These are phyloP conservation scores for Excoecaria agallocha DNA, from an alignment of 345 rosid species.

Conservation along the genomic window DNA sequence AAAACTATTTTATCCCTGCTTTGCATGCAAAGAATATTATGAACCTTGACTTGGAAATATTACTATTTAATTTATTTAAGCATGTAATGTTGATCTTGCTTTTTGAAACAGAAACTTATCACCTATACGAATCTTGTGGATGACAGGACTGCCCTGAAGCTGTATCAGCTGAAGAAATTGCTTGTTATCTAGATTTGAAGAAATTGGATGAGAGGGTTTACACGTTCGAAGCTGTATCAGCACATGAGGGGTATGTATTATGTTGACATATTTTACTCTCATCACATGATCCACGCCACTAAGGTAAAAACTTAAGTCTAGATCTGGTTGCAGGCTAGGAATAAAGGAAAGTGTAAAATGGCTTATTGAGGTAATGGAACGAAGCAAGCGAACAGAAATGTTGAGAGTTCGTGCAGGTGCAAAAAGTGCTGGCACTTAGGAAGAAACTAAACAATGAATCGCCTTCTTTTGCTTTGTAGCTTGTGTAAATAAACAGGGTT, in stretches of 20 bases:
- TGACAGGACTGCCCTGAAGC: slow-evolving; percentile 90
- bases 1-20: not conserved
- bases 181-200: slow-evolving; percentile 79
- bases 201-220: slow-evolving; percentile 89
- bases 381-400: slow-evolving; percentile 93
- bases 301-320: slow-evolving; percentile 4
- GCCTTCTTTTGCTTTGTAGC: slow-evolving; percentile 29
- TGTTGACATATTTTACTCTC: not conserved
- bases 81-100: not conserved
- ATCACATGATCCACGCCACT: too few relatives aligned
- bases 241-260: slow-evolving; percentile 74
- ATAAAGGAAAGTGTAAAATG: slow-evolving; percentile 85
- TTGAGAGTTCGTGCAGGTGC: slow-evolving; percentile 68
- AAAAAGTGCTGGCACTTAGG: slow-evolving; percentile 40
- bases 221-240: slow-evolving; percentile 94
- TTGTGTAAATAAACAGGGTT: slow-evolving; percentile 51
- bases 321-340: slow-evolving; percentile 58
- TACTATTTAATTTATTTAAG: not conserved
- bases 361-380: slow-evolving; percentile 91
- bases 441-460: slow-evolving; percentile 2
- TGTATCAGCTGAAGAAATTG: slow-evolving; percentile 80
- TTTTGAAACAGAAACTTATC: not conserved
- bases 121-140: not conserved
- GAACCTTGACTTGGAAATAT: not conserved
- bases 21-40: not conserved